Conservation (phyloP, 2,329 filamentous ascomycete genomes). For the Trichothecium roseum region DNA sequence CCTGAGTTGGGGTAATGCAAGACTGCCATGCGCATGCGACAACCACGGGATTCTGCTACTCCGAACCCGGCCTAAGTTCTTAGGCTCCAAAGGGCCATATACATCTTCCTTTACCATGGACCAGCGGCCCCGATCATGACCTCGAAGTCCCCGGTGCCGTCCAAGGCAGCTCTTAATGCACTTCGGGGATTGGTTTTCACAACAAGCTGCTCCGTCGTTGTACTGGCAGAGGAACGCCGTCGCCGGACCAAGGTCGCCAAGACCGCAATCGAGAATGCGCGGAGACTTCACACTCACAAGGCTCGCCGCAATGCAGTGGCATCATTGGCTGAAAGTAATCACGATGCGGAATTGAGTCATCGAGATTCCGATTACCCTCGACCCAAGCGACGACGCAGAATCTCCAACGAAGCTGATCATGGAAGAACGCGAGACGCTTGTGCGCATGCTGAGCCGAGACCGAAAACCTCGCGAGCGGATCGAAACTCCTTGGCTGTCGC, state of each 20-base stretch:
- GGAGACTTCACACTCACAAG: slow-evolving; percentile 33
- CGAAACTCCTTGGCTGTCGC: too few relatives aligned
- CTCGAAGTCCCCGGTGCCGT: slow-evolving; percentile 37
- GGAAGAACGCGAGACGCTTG: too few relatives aligned
- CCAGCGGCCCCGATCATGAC: slow-evolving; percentile 25
- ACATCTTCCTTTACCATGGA: slow-evolving; percentile 1
- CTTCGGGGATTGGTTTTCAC: slow-evolving; percentile 45
- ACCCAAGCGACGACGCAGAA: neutral
- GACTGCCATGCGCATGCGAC: neutral
- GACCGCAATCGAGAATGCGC: slow-evolving; percentile 40
- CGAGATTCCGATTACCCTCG: neutral
- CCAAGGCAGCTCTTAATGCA: slow-evolving; percentile 43
- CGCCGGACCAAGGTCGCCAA: slow-evolving; percentile 41
- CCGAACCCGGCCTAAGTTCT: slow-evolving; percentile 11
- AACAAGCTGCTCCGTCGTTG: slow-evolving; percentile 44
- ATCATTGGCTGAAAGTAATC: neutral
- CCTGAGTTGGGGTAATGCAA: too few relatives aligned
- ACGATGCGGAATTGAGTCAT: neutral
- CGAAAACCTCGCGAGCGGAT: too few relatives aligned
- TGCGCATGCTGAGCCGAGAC: too few relatives aligned
- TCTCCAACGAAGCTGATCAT: too few relatives aligned
- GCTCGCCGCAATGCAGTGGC: slow-evolving; percentile 15
- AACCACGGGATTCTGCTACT: slow-evolving; percentile 3
- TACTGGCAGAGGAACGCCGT: slow-evolving; percentile 46
- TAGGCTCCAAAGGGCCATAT: neutral